Conservation (phyloP, 1,284 basidiomycete species). For the Mycena citricolor region DNA sequence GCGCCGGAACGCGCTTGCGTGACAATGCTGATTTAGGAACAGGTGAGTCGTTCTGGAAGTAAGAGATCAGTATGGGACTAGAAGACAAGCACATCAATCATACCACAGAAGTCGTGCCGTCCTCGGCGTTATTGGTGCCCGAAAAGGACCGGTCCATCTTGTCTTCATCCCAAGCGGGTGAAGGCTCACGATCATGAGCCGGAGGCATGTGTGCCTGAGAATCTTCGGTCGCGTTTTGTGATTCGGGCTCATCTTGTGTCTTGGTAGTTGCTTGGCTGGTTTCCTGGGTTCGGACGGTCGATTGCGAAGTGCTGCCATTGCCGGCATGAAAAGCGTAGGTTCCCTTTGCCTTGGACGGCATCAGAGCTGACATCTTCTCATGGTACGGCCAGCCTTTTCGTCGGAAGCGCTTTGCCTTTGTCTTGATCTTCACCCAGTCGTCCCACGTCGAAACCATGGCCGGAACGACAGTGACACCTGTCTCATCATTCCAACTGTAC, state of each 20-base stretch:
- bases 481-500: neutral
- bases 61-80: too few relatives aligned
- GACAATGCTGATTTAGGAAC: too few relatives aligned
- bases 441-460: neutral
- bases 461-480: neutral
- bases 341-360: slow-evolving; percentile 5
- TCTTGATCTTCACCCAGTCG: neutral
- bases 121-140: neutral
- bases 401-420: neutral
- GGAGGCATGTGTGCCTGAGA: neutral
- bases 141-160: too few relatives aligned
- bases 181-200: neutral
- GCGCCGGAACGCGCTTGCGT: neutral
- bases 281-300: neutral
- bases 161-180: neutral
- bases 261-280: neutral
- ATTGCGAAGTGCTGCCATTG: neutral
- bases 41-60: too few relatives aligned
- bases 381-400: slow-evolving; percentile 4
- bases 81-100: too few relatives aligned
- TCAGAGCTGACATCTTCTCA: neutral
- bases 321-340: slow-evolving; percentile 1
- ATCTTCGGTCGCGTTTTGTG: neutral
- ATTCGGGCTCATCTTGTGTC: neutral
- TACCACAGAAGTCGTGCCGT: too few relatives aligned